Conservation (phyloP, 2,329 filamentous ascomycete genomes). For the Ceratocystis ficicola region DNA sequence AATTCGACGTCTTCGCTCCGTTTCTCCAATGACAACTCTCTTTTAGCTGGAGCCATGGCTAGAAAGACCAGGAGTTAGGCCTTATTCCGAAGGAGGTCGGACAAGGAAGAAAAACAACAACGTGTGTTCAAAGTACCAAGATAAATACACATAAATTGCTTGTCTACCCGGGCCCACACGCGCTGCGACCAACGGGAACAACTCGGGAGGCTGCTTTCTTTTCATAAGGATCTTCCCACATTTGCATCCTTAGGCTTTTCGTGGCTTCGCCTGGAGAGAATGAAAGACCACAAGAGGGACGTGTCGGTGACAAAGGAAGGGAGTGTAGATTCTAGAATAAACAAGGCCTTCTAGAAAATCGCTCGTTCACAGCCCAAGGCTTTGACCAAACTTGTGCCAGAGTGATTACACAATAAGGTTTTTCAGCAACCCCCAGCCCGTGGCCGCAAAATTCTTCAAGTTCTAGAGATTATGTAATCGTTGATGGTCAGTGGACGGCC, state of each 20-base stretch:
- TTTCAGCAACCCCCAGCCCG: background rate
- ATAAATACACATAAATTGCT: background rate
- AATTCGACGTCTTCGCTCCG: background rate
- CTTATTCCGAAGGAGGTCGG: background rate
- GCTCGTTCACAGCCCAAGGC: background rate
- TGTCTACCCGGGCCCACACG: constrained; percentile 4
- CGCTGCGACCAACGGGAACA: constrained; percentile 9
- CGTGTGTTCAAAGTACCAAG: background rate
- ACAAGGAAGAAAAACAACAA: background rate
- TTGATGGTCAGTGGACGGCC: background rate
- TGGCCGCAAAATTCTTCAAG: no score
- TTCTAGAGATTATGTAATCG: background rate
- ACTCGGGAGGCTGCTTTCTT: background rate
- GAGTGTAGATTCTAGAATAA: background rate
- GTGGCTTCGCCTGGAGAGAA: background rate
- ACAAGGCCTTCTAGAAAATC: background rate
- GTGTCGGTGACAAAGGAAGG: background rate
- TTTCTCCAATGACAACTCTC: no score
- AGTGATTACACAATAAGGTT: background rate
- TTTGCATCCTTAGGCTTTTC: background rate
- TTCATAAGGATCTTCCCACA: background rate
- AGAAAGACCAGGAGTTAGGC: background rate
- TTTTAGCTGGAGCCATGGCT: no score
- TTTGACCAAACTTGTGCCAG: background rate
- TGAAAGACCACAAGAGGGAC: background rate